Percentiles rank a stretch among this genome's conserved stretches.
Evolutionary conservation across 768 basidiomycete genomes (phyloP).

Genomic region (Leccinum arenicola): DNA sequence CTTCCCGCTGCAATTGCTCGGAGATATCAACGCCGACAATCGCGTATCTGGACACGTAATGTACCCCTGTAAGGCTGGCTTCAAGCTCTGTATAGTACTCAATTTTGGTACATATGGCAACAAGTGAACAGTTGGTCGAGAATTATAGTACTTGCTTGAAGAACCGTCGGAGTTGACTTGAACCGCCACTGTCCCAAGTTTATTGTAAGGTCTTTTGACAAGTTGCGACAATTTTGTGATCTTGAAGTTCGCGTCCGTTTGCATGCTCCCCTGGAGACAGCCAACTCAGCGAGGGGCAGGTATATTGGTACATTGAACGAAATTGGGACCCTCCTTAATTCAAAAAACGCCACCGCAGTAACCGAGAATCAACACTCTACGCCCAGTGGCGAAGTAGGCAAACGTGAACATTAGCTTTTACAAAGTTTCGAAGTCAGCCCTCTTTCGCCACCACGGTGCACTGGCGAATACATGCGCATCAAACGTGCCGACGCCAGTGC

Average conservation of each 20-base stretch:
- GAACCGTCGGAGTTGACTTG: not conserved
- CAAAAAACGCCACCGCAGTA: not conserved
- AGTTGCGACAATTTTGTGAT: not conserved
- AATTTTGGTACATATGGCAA: not conserved
- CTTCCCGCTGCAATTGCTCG: not conserved
- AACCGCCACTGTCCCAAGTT: not conserved
- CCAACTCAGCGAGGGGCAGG: not conserved
- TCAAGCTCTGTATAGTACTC: not conserved
- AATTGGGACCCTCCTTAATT: not conserved
- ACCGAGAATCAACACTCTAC: not conserved
- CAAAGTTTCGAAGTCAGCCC: not conserved
- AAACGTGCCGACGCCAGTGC: not conserved
- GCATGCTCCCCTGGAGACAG: not conserved
- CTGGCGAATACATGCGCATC: not conserved
- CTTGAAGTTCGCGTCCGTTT: not conserved
- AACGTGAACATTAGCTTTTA: not conserved
- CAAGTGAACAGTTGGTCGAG: not conserved
- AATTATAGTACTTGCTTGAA: not conserved
- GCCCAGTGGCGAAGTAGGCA: not conserved
- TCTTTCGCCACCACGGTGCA: not conserved
- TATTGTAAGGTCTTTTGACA: not conserved
- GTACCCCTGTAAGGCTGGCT: constrained; percentile 1
- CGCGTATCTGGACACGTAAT: constrained; percentile 15
- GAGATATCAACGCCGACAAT: constrained; percentile 12
- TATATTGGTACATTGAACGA: not conserved